Evolutionary conservation across 345 rosid genomes (phyloP), one percentile per base, ranked within the genome.

Genomic region (Hevea brasiliensis): DNA sequence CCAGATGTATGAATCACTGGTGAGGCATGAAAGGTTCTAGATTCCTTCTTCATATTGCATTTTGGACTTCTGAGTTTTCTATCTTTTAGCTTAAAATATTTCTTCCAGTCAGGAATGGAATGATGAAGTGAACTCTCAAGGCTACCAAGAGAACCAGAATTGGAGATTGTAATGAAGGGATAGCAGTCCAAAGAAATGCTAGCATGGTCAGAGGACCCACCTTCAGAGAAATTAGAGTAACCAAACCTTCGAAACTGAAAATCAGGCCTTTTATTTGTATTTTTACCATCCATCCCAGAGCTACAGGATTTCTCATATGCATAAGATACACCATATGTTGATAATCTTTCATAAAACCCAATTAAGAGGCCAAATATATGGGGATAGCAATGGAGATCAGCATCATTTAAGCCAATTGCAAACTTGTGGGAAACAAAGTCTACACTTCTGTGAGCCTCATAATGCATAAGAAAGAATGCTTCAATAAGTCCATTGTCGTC

Each of bases 351-450:
- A 76, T 76, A 70, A 77, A 92, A 85, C 35, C 85, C 85, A 64
- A 71, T 68, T 83, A 94, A 71, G 77, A 85, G 64, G 56, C 90
- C 84, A 65, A 89, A 57, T 77, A 89, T 76, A 82, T 66, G 69
- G 53, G 97, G 98, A 71, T 87, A 85, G 84, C 93, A 90, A 85
- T 94, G 98, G 74, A 94, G 76, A 72, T 94, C 93, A 72, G 85
- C 86, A 78, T 90, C 81, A 67, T 61, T 88, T 86, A 93, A 84
- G 81, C 60, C 60, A 77, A 92, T 51, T 20, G 77, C 76, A 76
- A 74, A 82, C 71, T 81, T 83, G 67, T 84, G 81, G 69, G 24
- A 75, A 79, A 70, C 57, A 20, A 65, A 47, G 35, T 58, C 77
- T 54, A n/a, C 76, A 67, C 76, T 74, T 71, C 76, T 85, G 80